phyloP scores from a whole-genome alignment of 148 eudicot species.

The Persicaria tinctoria region DNA sequence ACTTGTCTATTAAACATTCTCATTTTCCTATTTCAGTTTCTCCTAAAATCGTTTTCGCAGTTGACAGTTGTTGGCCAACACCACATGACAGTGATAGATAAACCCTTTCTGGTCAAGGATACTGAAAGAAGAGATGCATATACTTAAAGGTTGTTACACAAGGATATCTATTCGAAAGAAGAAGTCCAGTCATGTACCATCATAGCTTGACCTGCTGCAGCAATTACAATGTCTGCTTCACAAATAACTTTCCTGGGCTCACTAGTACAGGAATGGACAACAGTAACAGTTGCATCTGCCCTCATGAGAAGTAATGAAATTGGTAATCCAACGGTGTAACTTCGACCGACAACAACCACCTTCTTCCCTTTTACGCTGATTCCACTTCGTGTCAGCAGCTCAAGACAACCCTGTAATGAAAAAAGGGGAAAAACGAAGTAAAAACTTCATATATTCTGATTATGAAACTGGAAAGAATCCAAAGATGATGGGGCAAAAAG shows the following conservation, averaged over 20 bases:
- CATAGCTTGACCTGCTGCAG: constrained; percentile 96
- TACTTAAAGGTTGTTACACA: not conserved
- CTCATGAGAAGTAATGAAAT: constrained; percentile 65
- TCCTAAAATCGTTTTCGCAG: not conserved
- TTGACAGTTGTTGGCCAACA: too few species aligned
- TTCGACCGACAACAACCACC: constrained; percentile 94
- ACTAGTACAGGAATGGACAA: constrained; percentile 76
- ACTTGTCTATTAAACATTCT: not conserved
- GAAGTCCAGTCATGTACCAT: constrained; percentile 45
- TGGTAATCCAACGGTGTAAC: constrained; percentile 87
- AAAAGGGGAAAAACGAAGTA: not conserved
- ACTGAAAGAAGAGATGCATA: not conserved
- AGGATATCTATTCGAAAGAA: not conserved
- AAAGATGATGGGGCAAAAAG: not conserved
- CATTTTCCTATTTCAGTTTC: too few species aligned
- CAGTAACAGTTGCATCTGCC: constrained; percentile 84
- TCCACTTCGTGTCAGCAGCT: constrained; percentile 48
- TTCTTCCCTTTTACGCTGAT: constrained; percentile 70
- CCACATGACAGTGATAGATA: not conserved
- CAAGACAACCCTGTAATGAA: constrained; percentile 36
- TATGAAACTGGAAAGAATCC: not conserved
- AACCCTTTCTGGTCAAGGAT: not conserved
- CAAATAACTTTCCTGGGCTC: constrained; percentile 64
- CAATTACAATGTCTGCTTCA: constrained; percentile 89
- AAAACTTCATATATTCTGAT: not conserved